Evolutionary conservation across 768 basidiomycete species (phyloP).

Genomic region (Lactifluus volemus): DNA sequence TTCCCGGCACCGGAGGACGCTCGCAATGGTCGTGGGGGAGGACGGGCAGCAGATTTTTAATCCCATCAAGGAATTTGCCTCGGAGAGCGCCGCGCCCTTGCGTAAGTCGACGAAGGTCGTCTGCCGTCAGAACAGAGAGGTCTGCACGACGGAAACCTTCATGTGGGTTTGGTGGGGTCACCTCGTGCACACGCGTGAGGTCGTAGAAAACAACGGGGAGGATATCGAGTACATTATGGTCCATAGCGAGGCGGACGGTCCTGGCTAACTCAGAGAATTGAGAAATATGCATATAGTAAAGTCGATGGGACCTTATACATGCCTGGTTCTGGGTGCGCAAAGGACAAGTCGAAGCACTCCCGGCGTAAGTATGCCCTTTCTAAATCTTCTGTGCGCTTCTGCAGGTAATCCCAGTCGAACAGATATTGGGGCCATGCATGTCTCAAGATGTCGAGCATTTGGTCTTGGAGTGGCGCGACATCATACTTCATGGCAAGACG

Average conservation of each 20-base stretch:
- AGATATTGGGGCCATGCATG: conserved; percentile 16
- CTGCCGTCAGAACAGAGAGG: conserved; percentile 10
- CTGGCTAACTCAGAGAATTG: not conserved
- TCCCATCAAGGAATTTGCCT: conserved; percentile 10
- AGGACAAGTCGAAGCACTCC: conserved; percentile 13
- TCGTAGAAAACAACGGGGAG: conserved; percentile 18
- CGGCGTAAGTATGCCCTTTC: conserved; percentile 11
- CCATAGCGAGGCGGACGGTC: conserved; percentile 16
- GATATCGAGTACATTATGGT: conserved; percentile 13
- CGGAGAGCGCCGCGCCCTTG: conserved; percentile 13
- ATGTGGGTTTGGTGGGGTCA: conserved; percentile 8
- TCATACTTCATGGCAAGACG: conserved; percentile 15
- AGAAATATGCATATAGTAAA: not conserved
- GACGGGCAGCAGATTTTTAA: conserved; percentile 62
- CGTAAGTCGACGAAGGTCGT: conserved; percentile 15
- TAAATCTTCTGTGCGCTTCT: conserved; percentile 15
- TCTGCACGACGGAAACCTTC: conserved; percentile 12
- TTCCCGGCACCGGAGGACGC: conserved; percentile 62
- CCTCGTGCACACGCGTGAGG: conserved; percentile 11
- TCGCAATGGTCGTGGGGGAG: conserved; percentile 81
- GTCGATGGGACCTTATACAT: not conserved
- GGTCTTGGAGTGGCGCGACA: not conserved
- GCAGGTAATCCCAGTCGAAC: conserved; percentile 12
- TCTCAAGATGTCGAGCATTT: conserved; percentile 7
- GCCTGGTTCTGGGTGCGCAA: conserved; percentile 15